Conservation (phyloP, 1,139 yeast species). For the Yamadazyma membranifaciens region DNA sequence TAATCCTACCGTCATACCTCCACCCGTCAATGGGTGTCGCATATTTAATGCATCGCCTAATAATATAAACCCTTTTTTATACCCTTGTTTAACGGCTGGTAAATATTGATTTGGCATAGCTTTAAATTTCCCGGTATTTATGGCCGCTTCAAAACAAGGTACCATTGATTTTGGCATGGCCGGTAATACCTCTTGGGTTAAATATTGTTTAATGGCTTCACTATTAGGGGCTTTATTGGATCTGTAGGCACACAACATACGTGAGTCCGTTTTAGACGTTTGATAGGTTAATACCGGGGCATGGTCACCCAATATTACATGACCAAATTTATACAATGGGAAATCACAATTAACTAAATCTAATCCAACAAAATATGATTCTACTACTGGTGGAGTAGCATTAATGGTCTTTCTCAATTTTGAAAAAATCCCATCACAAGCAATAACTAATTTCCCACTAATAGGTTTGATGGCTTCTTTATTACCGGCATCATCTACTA, state of each 20-base stretch:
- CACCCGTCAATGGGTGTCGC: constrained; percentile 99
- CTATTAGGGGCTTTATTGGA: constrained; percentile 71
- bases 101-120: constrained; percentile 95
- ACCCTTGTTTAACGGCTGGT: constrained; percentile 64
- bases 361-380: constrained; percentile 86
- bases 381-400: constrained; percentile 59
- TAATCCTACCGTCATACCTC: constrained; percentile 98
- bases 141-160: constrained; percentile 60
- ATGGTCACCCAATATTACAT: constrained; percentile 82
- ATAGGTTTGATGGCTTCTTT: constrained; percentile 27
- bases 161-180: constrained; percentile 61
- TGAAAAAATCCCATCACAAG: constrained; percentile 94
- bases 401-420: constrained; percentile 78
- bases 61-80: constrained; percentile 73
- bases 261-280: constrained; percentile 76
- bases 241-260: constrained; percentile 87
- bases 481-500: neutral
- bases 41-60: constrained; percentile 94
- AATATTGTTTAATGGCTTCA: constrained; percentile 60
- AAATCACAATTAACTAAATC: constrained; percentile 68
- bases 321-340: constrained; percentile 79
- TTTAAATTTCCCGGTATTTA: constrained; percentile 52
- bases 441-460: constrained; percentile 64
- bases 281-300: constrained; percentile 89
- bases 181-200: constrained; percentile 61